These are phyloP conservation scores for Epichloe brachyelytri DNA, from an alignment of 2,329 filamentous ascomycete genomes.

Conservation along the genomic window DNA sequence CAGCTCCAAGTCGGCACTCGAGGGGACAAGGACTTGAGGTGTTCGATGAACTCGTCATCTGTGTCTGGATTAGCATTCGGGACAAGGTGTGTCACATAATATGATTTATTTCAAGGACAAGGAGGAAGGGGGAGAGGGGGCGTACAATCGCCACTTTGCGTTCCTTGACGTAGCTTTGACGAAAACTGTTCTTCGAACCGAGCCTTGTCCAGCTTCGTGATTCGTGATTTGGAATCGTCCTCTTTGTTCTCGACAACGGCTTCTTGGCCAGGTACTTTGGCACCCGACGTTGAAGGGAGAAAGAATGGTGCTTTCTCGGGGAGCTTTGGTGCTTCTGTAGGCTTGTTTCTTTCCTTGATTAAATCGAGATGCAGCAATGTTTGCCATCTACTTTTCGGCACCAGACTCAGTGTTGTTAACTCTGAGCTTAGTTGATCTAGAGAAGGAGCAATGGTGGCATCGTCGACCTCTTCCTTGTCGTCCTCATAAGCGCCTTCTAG, in stretches of 20 bases:
- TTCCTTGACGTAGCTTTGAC: constrained; percentile 40
- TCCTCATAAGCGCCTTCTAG: constrained; percentile 65
- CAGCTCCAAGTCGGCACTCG: constrained; percentile 80
- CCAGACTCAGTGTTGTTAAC: constrained; percentile 77
- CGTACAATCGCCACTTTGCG: constrained; percentile 48
- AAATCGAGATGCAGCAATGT: constrained; percentile 83
- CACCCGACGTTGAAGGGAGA: constrained; percentile 52
- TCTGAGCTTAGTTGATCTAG: constrained; percentile 70
- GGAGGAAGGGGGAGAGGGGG: neutral
- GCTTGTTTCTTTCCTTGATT: constrained; percentile 89
- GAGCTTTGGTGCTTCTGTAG: constrained; percentile 77
- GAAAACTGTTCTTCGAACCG: constrained; percentile 47
- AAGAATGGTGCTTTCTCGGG: constrained; percentile 96
- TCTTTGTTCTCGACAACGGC: constrained; percentile 20
- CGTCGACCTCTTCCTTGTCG: constrained; percentile 36
- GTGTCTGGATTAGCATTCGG: constrained; percentile 11
- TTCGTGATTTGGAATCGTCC: constrained; percentile 45
- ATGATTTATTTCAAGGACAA: neutral
- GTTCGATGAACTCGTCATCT: constrained; percentile 57
- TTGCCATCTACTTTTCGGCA: constrained; percentile 88
- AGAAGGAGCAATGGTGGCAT: constrained; percentile 39
- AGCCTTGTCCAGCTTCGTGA: constrained; percentile 51
- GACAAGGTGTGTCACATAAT: neutral
- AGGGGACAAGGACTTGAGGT: constrained; percentile 69
- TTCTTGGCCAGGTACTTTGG: constrained; percentile 25